Base-by-base conservation (phyloP, 177 flowering plant species). In the Vitis hybrid region DNA sequence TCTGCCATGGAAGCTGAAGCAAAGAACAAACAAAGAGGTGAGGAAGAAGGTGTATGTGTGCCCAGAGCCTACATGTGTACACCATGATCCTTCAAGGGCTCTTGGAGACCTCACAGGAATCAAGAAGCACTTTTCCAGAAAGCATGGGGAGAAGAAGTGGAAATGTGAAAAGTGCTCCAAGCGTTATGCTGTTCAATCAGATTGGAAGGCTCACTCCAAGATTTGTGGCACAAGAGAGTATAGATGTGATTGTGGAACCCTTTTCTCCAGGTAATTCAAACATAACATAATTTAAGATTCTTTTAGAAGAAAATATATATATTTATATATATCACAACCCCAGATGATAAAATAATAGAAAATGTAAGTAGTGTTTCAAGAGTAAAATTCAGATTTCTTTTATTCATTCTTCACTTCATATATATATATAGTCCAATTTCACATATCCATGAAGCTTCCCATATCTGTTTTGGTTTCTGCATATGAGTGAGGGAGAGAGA, bases 161-260 rank as follows among this genome's bases (percentile, higher is more conserved):
- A 82, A 82, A 59, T 82, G 85, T 67, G 83, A 79, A 11, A 82
- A 80, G 67, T 82, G 85, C 74, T 80, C 83, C 1, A 82, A 82
- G 64, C 57, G 71, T 6, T 82, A 82, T 63, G 85, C 85, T 5
- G 85, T 82, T 78, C 85, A 80, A 52, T 80, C 85, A 6, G 85
- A 82, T 67, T 82, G 83, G 83, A 82, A 82, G 74, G 85, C 85
- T 68, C 85, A 82, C 65, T 80, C 83, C 64, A 82, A 82, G 66
- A 73, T 80, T 67, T 82, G 85, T 72, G 85, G 85, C 56, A 82
- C 82, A 0, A 64, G 83, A 60, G 85, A 82, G 79, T 82, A 82
- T 62, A 77, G 78, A 77, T 82, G 85, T 69, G 85, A 82, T 64
- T 82, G 85, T 68, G 85, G 84, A 52, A 75, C 77, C 52, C 62